phyloP scores from a whole-genome alignment of 1,139 yeast species.

The Yamadazyma taylorii region DNA sequence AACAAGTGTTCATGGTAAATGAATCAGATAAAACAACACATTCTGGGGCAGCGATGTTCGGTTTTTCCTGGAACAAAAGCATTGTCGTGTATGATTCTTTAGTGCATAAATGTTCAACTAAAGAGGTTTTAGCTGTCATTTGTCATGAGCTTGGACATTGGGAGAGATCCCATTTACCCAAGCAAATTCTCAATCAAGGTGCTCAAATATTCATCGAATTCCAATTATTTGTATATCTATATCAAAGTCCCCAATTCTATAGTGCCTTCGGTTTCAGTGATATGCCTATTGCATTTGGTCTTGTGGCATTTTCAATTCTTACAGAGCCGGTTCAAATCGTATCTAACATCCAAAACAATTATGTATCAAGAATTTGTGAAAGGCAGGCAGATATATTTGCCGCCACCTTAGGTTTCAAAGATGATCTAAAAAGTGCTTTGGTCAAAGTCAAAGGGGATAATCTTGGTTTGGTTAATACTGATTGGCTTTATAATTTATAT shows the following conservation, averaged over 20 bases:
- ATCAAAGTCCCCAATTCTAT: constrained; percentile 6
- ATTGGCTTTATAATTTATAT: constrained; percentile 6
- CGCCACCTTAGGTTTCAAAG: constrained; percentile 5
- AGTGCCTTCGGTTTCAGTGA: constrained; percentile 6
- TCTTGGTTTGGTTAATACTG: constrained; percentile 4
- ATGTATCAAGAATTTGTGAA: constrained; percentile 5
- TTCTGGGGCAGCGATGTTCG: constrained; percentile 84
- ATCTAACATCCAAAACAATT: constrained; percentile 4
- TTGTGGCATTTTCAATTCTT: constrained; percentile 5
- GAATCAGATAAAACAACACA: constrained; percentile 86
- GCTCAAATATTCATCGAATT: constrained; percentile 6
- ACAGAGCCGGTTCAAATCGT: constrained; percentile 6
- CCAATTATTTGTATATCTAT: constrained; percentile 6
- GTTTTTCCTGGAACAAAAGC: constrained; percentile 84
- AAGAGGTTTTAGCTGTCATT: constrained; percentile 76
- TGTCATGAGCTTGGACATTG: constrained; percentile 93
- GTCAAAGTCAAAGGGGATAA: constrained; percentile 5
- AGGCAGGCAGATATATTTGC: constrained; percentile 5
- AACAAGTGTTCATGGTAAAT: constrained; percentile 31
- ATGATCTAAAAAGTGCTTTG: constrained; percentile 5
- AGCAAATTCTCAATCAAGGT: constrained; percentile 7
- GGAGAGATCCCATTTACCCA: constrained; percentile 60
- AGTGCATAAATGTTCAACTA: constrained; percentile 61
- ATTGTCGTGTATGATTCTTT: constrained; percentile 82
- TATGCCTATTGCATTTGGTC: constrained; percentile 7